Conservation (phyloP, 2,329 filamentous ascomycete species). For the Cladophialophora psammophila region DNA sequence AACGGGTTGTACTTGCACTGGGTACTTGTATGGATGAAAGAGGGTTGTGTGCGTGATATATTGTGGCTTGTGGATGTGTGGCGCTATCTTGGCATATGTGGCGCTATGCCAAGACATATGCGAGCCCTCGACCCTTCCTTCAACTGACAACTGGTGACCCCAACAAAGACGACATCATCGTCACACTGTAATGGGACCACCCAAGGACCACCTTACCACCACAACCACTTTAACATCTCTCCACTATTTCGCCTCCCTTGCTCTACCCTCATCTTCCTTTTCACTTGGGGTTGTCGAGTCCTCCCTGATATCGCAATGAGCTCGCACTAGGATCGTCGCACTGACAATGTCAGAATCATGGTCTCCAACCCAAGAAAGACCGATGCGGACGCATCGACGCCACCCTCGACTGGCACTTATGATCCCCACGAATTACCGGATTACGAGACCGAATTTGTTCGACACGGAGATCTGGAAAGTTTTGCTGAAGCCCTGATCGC, state of each 20-base stretch:
- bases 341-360: conserved; percentile 20
- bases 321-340: not conserved
- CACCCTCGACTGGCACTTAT: conserved; percentile 22
- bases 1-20: no score
- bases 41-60: no score
- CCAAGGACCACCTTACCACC: not conserved
- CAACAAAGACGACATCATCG: not conserved
- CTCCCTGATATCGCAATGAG: not conserved
- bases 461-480: conserved; percentile 73
- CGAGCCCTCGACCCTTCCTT: not conserved
- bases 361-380: conserved; percentile 15
- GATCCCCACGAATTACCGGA: conserved; percentile 69
- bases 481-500: conserved; percentile 85
- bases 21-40: no score
- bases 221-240: not conserved
- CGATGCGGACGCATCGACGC: not conserved
- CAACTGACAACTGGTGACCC: not conserved
- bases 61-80: not conserved
- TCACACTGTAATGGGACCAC: not conserved
- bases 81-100: not conserved
- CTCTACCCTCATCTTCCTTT: not conserved
- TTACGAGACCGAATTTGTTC: conserved; percentile 77
- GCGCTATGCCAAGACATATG: not conserved
- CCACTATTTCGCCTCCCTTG: not conserved
- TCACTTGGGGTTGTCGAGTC: not conserved